These are phyloP conservation scores for Scheffersomyces illinoinensis DNA, from an alignment of 1,139 yeast species.

Conservation along the genomic window DNA sequence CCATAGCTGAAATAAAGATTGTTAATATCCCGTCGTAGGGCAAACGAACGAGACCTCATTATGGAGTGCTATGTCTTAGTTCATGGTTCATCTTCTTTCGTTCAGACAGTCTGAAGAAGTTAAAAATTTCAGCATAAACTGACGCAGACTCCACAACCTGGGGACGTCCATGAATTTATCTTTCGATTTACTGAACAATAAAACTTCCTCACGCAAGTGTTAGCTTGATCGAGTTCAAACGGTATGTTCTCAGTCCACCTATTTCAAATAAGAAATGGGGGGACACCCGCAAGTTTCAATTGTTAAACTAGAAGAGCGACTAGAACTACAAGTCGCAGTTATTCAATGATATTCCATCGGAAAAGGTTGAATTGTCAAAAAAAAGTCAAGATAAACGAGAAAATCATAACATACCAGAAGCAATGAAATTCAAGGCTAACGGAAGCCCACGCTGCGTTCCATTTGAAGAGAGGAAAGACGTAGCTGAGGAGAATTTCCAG, in stretches of 20 bases:
- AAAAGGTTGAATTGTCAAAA: constrained; percentile 6
- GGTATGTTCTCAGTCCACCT: constrained; percentile 69
- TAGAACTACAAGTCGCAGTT: neutral
- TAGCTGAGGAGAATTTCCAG: constrained; percentile 45
- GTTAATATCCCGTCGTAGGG: constrained; percentile 12
- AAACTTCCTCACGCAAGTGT: constrained; percentile 83
- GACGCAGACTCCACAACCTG: neutral
- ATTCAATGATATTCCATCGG: neutral
- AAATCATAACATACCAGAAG: constrained; percentile 68
- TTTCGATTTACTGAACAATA: constrained; percentile 6
- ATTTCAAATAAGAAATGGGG: constrained; percentile 17
- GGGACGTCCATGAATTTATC: neutral
- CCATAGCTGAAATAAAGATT: constrained; percentile 58
- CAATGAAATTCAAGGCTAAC: constrained; percentile 79
- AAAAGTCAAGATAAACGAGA: constrained; percentile 1
- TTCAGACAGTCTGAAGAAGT: neutral
- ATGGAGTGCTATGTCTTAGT: neutral
- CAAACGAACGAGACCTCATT: neutral
- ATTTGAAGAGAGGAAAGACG: constrained; percentile 69
- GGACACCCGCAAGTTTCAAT: constrained; percentile 52
- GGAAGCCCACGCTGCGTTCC: constrained; percentile 83
- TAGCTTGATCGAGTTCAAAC: constrained; percentile 85
- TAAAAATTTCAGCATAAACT: neutral
- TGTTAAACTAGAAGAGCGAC: neutral
- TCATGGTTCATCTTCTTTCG: neutral